Base-by-base conservation (phyloP, 163 green algal species). In the Scenedesmus sp. region DNA sequence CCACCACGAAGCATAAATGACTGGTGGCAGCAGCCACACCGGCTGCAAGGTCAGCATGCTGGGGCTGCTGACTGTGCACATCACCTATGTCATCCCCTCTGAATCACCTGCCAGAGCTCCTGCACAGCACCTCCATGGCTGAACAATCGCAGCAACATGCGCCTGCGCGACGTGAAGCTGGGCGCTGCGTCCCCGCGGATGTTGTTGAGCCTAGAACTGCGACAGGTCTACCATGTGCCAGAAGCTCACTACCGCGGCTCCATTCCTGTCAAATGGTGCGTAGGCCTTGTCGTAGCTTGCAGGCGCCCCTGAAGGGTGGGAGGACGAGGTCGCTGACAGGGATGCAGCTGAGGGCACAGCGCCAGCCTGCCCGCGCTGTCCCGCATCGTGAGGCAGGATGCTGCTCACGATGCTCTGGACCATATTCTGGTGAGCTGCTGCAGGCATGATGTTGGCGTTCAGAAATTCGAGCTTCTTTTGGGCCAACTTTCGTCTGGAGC, bases 181-280 rank as follows among this genome's bases (percentile, higher is more conserved):
- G 5, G 23, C 5, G 23, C 23, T 79, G 70, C 23, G 2, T 7
- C 70, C 18, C 67, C 3, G 70, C 70, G 23, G 3, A 52, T 79
- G 70, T 79, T 79, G 70, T 52, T 79, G 70, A 79, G 70, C 70
- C 23, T 79, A 79, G 70, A 79, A 79, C 70, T 79, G 70, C 70
- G 70, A 79, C 70, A 79, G 70, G 23, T 79, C 70, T 20, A 79
- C 70, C 70, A 79, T 79, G 70, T 79, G 70, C 70, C 70, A 79
- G 23, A 79, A 79, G 70, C 70, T 79, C 10, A 79, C 23, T 79
- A 79, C 70, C 70, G 70, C 70, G 15, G 70, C 70, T 79, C 70
- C 70, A 52, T 79, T 79, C 46, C 70, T 79, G 70, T 79, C 70
- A 52, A 79, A 79, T 4, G 70, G 46, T 23, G 46, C 70, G 5